Conservation (phyloP, 2,329 filamentous ascomycete genomes). For the Aspergillus cejpii region DNA sequence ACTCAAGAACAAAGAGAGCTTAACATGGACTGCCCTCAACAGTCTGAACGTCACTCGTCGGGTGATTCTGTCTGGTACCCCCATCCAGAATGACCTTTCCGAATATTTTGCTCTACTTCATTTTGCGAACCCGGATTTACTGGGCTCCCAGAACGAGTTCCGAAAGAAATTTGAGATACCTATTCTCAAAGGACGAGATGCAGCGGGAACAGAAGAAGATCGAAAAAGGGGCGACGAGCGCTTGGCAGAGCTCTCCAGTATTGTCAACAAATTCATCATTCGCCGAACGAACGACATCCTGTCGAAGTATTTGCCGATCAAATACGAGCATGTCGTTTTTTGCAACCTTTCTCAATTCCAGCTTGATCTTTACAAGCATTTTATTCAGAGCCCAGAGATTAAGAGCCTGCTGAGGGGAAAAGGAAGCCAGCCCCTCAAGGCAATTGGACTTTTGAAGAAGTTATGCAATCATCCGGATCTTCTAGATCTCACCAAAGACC, state of each 20-base stretch:
- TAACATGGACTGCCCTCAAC: constrained; percentile 88
- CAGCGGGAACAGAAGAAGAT: constrained; percentile 76
- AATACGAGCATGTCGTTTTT: constrained; percentile 99
- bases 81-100: constrained; percentile 96
- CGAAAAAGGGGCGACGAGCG: constrained; percentile 76
- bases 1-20: constrained; percentile 91
- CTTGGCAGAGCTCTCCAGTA: constrained; percentile 66
- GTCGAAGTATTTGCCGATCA: constrained; percentile 94
- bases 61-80: constrained; percentile 92
- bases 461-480: constrained; percentile 97
- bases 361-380: constrained; percentile 89
- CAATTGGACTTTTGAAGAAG: constrained; percentile 94
- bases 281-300: constrained; percentile 95
- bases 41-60: constrained; percentile 81
- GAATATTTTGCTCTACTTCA: constrained; percentile 95
- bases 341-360: constrained; percentile 93
- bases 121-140: constrained; percentile 88
- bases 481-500: constrained; percentile 70
- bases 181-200: constrained; percentile 85
- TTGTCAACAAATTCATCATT: constrained; percentile 99
- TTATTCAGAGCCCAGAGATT: constrained; percentile 92
- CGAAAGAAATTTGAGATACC: constrained; percentile 90
- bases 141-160: constrained; percentile 85
- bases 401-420: constrained; percentile 86
- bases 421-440: constrained; percentile 90